phyloP scores from a whole-genome alignment of 2,329 filamentous ascomycete genomes.

The Nigrograna mackinnonii region DNA sequence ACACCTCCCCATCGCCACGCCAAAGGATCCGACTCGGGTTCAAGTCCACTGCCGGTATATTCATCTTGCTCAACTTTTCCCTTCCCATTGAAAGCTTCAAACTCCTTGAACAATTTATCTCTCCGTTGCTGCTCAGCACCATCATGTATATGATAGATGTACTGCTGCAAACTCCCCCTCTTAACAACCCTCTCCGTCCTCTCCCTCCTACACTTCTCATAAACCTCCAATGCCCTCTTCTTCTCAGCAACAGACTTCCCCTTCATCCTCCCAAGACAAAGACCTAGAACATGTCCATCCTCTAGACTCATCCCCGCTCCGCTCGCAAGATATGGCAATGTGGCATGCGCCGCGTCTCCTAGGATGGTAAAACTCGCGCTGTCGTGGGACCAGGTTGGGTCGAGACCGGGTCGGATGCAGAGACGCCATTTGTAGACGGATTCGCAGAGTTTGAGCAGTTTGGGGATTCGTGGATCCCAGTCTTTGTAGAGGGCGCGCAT shows the following conservation, averaged over 20 bases:
- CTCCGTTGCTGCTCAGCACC: slow-evolving; percentile 59
- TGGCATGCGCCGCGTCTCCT: slow-evolving; percentile 68
- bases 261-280: slow-evolving; percentile 55
- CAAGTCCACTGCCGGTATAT: slow-evolving; percentile 21
- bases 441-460: slow-evolving; percentile 60
- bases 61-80: slow-evolving; percentile 20
- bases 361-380: slow-evolving; percentile 62
- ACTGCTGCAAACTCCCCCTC: slow-evolving; percentile 64
- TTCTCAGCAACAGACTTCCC: slow-evolving; percentile 41
- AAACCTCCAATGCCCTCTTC: slow-evolving; percentile 48
- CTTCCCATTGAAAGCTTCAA: slow-evolving; percentile 31
- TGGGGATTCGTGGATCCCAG: slow-evolving; percentile 61
- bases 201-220: slow-evolving; percentile 61
- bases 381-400: slow-evolving; percentile 59
- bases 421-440: slow-evolving; percentile 65
- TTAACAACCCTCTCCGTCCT: slow-evolving; percentile 64
- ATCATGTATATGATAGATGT: slow-evolving; percentile 65
- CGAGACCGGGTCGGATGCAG: slow-evolving; percentile 58
- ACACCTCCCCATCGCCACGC: slow-evolving; percentile 41
- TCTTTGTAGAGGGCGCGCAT: slow-evolving; percentile 58
- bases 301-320: slow-evolving; percentile 65
- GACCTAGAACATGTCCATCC: slow-evolving; percentile 61
- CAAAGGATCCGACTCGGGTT: slow-evolving; percentile 33
- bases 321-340: slow-evolving; percentile 63
- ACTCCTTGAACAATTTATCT: slow-evolving; percentile 42